phyloP scores from a whole-genome alignment of 306 rosid species.

The Malus domestica region DNA sequence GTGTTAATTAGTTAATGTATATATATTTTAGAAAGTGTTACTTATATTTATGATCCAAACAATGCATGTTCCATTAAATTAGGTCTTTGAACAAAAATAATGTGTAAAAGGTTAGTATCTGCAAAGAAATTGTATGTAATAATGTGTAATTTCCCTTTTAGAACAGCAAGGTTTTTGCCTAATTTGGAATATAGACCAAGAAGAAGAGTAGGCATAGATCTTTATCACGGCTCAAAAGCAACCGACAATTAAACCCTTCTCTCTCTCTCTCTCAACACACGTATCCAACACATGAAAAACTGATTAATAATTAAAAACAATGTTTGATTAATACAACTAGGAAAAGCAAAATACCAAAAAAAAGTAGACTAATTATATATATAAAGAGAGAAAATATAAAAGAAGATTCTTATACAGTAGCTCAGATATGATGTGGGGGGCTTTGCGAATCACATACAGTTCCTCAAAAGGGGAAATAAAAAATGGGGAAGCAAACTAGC shows the following conservation, averaged over 20 bases:
- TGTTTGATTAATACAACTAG: slow-evolving; percentile 8
- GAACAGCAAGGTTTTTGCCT: slow-evolving; percentile 38
- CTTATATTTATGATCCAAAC: neutral
- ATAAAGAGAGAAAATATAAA: neutral
- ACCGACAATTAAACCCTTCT: slow-evolving; percentile 33
- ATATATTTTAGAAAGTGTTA: too few relatives aligned
- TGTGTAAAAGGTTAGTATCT: neutral
- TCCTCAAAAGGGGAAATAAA: neutral
- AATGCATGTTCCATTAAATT: neutral
- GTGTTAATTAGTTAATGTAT: too few relatives aligned
- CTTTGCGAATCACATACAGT: neutral
- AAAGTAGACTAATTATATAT: neutral
- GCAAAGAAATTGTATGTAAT: neutral
- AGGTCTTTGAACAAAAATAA: neutral
- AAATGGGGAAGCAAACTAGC: slow-evolving; percentile 1
- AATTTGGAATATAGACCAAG: slow-evolving; percentile 37
- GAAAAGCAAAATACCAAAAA: neutral
- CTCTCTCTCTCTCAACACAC: neutral
- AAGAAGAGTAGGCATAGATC: slow-evolving; percentile 32
- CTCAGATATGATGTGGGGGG: neutral
- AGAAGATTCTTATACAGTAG: slow-evolving; percentile 7
- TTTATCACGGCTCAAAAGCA: slow-evolving; percentile 32
- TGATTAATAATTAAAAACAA: neutral
- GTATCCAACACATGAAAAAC: neutral
- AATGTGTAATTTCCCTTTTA: slow-evolving; percentile 33